These are phyloP conservation scores for Trichoderma virens DNA, from an alignment of 495 filamentous ascomycete species.

Conservation along the genomic window DNA sequence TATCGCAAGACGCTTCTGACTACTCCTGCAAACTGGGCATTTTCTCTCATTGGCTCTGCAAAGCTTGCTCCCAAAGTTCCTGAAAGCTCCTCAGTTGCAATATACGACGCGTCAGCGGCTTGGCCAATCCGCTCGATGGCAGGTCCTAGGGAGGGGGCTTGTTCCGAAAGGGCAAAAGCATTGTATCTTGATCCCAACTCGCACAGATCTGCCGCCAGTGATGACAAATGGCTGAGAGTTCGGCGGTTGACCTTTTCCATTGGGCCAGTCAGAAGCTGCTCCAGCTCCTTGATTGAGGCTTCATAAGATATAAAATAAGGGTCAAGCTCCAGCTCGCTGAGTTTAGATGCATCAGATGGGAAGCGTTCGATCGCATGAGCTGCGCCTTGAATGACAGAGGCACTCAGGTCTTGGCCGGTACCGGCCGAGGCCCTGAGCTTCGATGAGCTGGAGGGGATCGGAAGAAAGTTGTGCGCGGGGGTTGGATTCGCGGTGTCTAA, in stretches of 20 bases:
- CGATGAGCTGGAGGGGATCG: slow-evolving; percentile 73
- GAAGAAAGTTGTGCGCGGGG: slow-evolving; percentile 80
- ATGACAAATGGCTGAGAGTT: slow-evolving; percentile 73
- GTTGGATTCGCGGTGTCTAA: slow-evolving; percentile 87
- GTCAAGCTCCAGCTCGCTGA: slow-evolving; percentile 86
- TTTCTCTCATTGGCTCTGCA: slow-evolving; percentile 94
- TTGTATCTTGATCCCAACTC: slow-evolving; percentile 93
- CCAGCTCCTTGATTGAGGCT: slow-evolving; percentile 76
- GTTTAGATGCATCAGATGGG: slow-evolving; percentile 64
- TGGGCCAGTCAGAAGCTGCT: slow-evolving; percentile 75
- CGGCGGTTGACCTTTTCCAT: slow-evolving; percentile 94
- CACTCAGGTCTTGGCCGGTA: slow-evolving; percentile 17
- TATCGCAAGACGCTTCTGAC: slow-evolving; percentile 84
- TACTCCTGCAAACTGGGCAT: slow-evolving; percentile 91
- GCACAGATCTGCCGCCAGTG: slow-evolving; percentile 76
- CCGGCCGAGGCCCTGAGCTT: slow-evolving; percentile 62
- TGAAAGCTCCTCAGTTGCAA: slow-evolving; percentile 88
- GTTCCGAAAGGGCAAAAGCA: slow-evolving; percentile 92
- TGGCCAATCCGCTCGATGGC: slow-evolving; percentile 93
- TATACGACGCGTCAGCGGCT: slow-evolving; percentile 91
- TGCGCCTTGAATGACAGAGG: background rate
- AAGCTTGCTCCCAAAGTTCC: slow-evolving; percentile 77
- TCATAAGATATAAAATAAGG: slow-evolving; percentile 94
- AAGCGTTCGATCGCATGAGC: slow-evolving; percentile 62
- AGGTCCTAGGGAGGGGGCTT: slow-evolving; percentile 75